Base-by-base conservation (phyloP, 1,139 yeast genomes). In the Magnusiomyces ingens region DNA sequence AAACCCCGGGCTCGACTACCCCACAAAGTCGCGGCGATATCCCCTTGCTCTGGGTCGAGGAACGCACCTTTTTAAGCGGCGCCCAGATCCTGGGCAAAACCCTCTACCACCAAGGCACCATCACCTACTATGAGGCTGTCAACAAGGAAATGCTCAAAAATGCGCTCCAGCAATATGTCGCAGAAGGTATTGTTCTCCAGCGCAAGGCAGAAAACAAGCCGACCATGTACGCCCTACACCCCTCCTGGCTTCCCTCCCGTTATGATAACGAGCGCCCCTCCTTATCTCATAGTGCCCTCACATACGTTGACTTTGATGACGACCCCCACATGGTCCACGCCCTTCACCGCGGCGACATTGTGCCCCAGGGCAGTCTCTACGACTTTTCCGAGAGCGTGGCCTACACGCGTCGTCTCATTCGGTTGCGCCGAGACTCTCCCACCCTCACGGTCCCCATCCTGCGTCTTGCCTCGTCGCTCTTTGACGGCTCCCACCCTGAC, bases 81-180 rank as follows among this genome's bases (percentile, higher is more conserved):
- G 67, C 72, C 2, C 77, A 73, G 59, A 53, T 66, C 18, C 64
- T 73, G 13, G 77, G 75, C 18, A 72, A 72, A 60, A 72, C 77
- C 0, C 64, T 73, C 13, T 73, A 66, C 56, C 71, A 71, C 46
- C 74, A 73, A 56, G 76, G 77, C 8, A 72, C 67, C 48, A 60
- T 73, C 35, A 65, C 68, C 8, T 73, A 71, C 57, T 69, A 71
- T 52, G 77, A 74, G 57, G 71, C 75, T 2, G 69, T 73, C 52
- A 73, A 72, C 60, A 70, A 68, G 62, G 76, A 73, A 52, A 60
- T 73, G 60, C 62, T 73, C 51, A 64, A 65, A 54, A 67, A 68
- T 42, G 75, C 77, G 1, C 61, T 70, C 49, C 59, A 58, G 44
- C 70, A 68, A 52, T 69, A 64, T 55, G 69, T 61, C 40, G 57